Conservation (phyloP, 1,284 basidiomycete genomes). For the Trametes hirsuta region DNA sequence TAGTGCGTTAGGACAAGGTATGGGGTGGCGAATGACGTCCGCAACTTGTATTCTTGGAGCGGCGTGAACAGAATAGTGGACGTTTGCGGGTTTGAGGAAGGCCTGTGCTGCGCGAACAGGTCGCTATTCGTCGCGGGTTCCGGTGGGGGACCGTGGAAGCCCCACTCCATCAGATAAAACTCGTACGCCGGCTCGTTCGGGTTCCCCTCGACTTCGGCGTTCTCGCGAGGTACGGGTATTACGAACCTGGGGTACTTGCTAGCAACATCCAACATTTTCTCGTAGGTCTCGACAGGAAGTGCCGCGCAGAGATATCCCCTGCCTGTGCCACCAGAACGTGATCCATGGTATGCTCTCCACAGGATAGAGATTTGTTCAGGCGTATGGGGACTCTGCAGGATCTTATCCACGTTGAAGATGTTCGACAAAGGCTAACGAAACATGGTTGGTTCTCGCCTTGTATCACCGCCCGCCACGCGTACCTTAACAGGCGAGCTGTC, state of each 20-base stretch:
- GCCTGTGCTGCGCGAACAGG: slow-evolving; percentile 42
- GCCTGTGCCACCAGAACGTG: slow-evolving; percentile 75
- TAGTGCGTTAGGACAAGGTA: slow-evolving; percentile 92
- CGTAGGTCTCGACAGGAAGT: slow-evolving; percentile 75
- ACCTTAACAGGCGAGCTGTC: slow-evolving; percentile 77
- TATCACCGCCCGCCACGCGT: slow-evolving; percentile 12
- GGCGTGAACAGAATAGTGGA: slow-evolving; percentile 91
- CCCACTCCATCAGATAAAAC: slow-evolving; percentile 90
- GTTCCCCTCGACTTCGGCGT: slow-evolving; percentile 33
- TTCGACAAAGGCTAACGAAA: slow-evolving; percentile 70
- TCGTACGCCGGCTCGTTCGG: slow-evolving; percentile 60
- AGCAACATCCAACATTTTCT: slow-evolving; percentile 67
- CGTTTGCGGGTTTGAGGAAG: slow-evolving; percentile 50
- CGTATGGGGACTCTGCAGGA: slow-evolving; percentile 74
- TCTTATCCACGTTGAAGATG: slow-evolving; percentile 77
- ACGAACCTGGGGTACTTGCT: slow-evolving; percentile 77
- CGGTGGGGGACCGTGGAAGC: slow-evolving; percentile 71
- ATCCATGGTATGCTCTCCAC: slow-evolving; percentile 90
- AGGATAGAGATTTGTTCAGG: slow-evolving; percentile 74
- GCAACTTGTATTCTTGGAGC: slow-evolving; percentile 91
- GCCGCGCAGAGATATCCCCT: slow-evolving; percentile 83
- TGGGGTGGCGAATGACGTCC: slow-evolving; percentile 88
- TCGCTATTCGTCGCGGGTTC: slow-evolving; percentile 43
- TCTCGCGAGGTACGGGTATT: slow-evolving; percentile 69
- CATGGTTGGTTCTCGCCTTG: neutral